Evolutionary conservation across 2,329 filamentous ascomycete species (phyloP).

Genomic region (Neurospora crassa): DNA sequence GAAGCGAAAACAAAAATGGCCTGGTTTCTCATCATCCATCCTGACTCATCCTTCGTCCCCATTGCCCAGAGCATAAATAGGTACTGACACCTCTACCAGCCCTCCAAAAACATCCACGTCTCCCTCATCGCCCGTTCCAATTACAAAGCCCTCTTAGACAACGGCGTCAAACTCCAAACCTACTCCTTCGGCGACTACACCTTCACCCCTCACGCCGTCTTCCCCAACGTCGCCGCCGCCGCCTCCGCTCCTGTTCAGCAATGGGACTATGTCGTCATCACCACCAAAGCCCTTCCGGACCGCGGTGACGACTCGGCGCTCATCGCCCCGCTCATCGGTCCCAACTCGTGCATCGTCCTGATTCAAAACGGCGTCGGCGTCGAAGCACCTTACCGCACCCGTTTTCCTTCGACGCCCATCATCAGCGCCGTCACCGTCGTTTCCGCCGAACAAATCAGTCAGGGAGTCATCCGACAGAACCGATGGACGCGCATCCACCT

Average conservation of each 20-base stretch:
- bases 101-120: slow-evolving; percentile 42
- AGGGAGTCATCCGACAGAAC: slow-evolving; percentile 58
- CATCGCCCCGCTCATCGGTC: slow-evolving; percentile 49
- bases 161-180: slow-evolving; percentile 56
- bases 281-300: slow-evolving; percentile 62
- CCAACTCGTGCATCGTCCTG: slow-evolving; percentile 49
- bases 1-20: not conserved
- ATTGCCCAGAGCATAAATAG: not conserved
- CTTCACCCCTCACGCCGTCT: slow-evolving; percentile 54
- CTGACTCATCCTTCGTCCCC: not conserved
- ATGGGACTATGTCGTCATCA: slow-evolving; percentile 57
- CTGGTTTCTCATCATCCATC: not conserved
- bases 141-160: slow-evolving; percentile 50
- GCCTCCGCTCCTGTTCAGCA: slow-evolving; percentile 19
- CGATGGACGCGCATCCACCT: slow-evolving; percentile 65
- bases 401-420: slow-evolving; percentile 52
- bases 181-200: slow-evolving; percentile 58
- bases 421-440: slow-evolving; percentile 61
- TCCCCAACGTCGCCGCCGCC: slow-evolving; percentile 50
- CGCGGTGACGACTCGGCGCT: slow-evolving; percentile 50
- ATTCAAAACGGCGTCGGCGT: slow-evolving; percentile 66
- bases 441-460: slow-evolving; percentile 55
- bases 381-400: slow-evolving; percentile 52
- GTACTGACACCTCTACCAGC: slow-evolving; percentile 25
- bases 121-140: slow-evolving; percentile 68